Evolutionary conservation across 2,329 filamentous ascomycete genomes (phyloP).

Genomic region (Fusarium keratoplasticum): DNA sequence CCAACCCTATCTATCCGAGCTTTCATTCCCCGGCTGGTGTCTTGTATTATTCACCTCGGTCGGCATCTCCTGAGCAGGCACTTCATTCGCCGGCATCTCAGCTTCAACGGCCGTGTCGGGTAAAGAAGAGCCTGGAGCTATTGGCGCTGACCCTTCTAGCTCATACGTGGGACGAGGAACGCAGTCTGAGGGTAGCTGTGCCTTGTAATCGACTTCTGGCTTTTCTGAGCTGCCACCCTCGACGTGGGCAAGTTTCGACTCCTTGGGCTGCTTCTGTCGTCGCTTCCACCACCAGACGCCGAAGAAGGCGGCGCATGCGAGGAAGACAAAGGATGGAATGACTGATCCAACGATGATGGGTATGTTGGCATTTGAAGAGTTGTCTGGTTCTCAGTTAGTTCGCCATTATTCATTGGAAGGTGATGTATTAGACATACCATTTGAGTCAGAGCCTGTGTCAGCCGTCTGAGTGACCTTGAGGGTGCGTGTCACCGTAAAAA

Average conservation of each 20-base stretch:
- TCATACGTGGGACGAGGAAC: not conserved
- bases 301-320: not conserved
- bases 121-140: not conserved
- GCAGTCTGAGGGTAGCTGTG: slow-evolving; percentile 8
- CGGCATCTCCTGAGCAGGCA: slow-evolving; percentile 6
- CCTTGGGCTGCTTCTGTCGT: not conserved
- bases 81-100: slow-evolving; percentile 10
- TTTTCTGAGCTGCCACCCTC: not conserved
- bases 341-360: not conserved
- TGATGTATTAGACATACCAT: not conserved
- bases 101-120: not conserved
- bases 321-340: not conserved
- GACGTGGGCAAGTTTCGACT: not conserved
- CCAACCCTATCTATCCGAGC: not conserved
- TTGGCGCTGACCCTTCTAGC: not conserved
- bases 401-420: not conserved
- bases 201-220: not conserved
- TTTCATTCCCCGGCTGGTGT: not conserved
- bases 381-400: not conserved
- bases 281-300: slow-evolving; percentile 1
- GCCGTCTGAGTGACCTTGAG: not conserved
- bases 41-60: not conserved
- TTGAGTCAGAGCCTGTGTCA: not conserved
- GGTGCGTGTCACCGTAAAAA: not conserved
- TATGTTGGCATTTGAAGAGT: not conserved